Evolutionary conservation across 768 basidiomycete species (phyloP), one percentile per base, ranked within the genome.

Genomic region (Amanita fuliginea): DNA sequence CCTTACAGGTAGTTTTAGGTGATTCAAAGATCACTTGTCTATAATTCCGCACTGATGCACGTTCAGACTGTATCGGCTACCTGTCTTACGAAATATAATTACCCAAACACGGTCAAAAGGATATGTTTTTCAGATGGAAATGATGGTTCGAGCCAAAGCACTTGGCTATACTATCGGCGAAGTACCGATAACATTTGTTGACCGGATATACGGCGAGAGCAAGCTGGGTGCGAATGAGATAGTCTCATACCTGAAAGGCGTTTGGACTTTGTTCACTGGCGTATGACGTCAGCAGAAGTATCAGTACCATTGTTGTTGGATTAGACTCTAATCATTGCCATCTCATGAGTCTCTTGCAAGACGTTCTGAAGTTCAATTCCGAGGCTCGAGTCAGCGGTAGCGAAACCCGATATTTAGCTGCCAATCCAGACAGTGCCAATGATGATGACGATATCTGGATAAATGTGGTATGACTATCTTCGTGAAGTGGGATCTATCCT

Each of bases 101-200:
- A 78, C 83, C 4, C 75, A 83, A 55, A 91, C 86, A 1, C 76
- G 83, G 53, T 91, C 90, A 2, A 86, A 87, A 55, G 92, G 92
- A 7, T 95, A 94, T 57, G 92, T 95, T 26, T 94, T 95, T 71
- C 92, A 95, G 72, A 95, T 95, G 92, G 92, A 95, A 63, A 95
- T 94, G 84, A 94, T 94, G 77, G 92, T 91, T 16, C 78, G 92
- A 1, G 92, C 92, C 4, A 76, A 82, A 18, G 79, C 86, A 1
- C 67, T 89, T 49, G 90, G 88, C 4, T 94, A 91, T 65, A 79
- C 75, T 3, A 81, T 95, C 0, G 92, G 90, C 3, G 92, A 95
- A 63, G 77, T 95, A 21, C 92, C 92, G 1, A 95, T 95, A 54
- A 95, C 91, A 2, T 95, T 95, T 58, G 92, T 94, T 40, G 92